Percentiles rank a stretch among this genome's conserved stretches.
Conservation (phyloP, 2,329 filamentous ascomycete species). For the Dryadomyces quercus-mongolicae region DNA sequence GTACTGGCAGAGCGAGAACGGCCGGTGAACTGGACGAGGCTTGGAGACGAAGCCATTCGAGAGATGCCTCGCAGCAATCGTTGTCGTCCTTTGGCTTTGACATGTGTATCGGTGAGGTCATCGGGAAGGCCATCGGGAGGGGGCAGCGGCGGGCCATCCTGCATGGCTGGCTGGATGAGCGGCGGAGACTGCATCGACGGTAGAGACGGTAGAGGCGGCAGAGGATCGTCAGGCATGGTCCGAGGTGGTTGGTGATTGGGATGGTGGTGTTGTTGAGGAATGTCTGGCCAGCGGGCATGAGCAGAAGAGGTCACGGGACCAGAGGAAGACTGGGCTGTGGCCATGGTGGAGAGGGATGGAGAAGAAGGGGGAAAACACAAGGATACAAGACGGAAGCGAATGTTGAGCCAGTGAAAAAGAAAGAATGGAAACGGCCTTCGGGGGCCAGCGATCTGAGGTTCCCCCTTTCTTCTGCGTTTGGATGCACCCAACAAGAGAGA, state of each 20-base stretch:
- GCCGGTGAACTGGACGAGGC: slow-evolving; percentile 46
- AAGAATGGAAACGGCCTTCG: background rate
- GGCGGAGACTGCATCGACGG: too few species aligned
- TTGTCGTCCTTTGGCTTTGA: slow-evolving; percentile 40
- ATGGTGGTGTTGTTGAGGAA: background rate
- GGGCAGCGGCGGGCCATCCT: too few species aligned
- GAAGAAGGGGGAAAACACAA: background rate
- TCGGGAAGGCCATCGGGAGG: background rate
- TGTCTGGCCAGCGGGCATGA: background rate
- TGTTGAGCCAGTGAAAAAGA: background rate
- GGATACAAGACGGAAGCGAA: background rate
- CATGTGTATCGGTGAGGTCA: slow-evolving; percentile 4
- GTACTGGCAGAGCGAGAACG: slow-evolving; percentile 56
- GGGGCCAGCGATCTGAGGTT: background rate
- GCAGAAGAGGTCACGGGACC: background rate
- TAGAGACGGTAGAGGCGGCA: background rate
- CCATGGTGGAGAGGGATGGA: background rate
- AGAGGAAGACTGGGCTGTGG: background rate
- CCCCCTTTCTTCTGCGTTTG: background rate
- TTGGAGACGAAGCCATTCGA: slow-evolving; percentile 71
- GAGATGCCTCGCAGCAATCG: slow-evolving; percentile 63
- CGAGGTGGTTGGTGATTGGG: slow-evolving; percentile 1
- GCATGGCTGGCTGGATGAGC: too few species aligned
- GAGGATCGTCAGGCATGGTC: background rate
- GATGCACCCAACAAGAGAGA: background rate